These are phyloP conservation scores for Acanthamoeba lugdunensis DNA, from an alignment of 208 protist genomes.

Conservation along the genomic window DNA sequence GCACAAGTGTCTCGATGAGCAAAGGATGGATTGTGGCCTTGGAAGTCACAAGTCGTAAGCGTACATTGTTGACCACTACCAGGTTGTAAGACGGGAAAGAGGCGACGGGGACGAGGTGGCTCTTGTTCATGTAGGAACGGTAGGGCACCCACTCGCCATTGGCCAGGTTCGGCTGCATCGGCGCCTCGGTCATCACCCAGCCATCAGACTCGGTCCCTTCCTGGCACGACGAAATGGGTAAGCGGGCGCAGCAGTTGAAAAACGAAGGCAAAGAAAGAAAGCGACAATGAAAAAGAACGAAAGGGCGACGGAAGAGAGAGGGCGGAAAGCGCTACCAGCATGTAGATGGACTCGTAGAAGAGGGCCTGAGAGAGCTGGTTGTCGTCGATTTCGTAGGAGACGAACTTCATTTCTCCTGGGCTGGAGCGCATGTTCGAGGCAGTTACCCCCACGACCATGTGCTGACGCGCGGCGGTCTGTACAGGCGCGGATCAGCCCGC, in stretches of 20 bases:
- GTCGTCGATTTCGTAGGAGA: conserved; percentile 56
- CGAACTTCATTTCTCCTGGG: conserved; percentile 5
- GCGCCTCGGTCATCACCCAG: conserved; percentile 49
- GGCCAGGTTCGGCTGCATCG: neutral
- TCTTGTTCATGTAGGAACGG: conserved; percentile 53
- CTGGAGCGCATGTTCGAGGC: conserved; percentile 16
- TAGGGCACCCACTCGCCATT: conserved; percentile 59
- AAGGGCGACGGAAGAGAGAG: neutral
- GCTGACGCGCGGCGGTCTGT: neutral
- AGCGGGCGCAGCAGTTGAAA: neutral
- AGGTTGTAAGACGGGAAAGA: conserved; percentile 54
- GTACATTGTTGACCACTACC: conserved; percentile 21
- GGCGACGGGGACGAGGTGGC: conserved; percentile 41
- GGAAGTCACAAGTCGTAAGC: neutral
- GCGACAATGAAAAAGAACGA: neutral
- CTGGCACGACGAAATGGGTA: neutral
- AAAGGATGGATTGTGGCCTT: neutral
- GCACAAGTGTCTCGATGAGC: neutral
- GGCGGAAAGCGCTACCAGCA: neutral
- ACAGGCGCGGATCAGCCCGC: neutral
- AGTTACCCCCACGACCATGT: conserved; percentile 34
- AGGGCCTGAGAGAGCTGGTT: conserved; percentile 57
- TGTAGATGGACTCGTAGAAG: conserved; percentile 53
- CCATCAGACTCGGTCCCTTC: conserved; percentile 9
- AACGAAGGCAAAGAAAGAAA: neutral